Evolutionary conservation across 2,329 filamentous ascomycete genomes (phyloP).

Genomic region (Paracoccidioides brasiliensis): DNA sequence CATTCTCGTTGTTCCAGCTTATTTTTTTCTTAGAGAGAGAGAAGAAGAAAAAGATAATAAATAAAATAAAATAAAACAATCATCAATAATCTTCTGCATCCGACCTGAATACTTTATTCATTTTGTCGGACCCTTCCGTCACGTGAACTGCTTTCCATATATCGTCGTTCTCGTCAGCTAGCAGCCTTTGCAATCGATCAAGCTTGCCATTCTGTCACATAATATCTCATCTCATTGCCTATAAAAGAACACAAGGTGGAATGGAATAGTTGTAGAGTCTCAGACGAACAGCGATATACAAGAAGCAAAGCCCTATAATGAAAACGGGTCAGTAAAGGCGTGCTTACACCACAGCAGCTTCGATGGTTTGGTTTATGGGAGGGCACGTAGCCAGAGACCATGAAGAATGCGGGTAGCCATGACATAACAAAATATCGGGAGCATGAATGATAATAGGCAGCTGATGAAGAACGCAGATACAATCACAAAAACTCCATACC

Average conservation of each 20-base stretch:
- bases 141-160: too few relatives aligned
- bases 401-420: conserved; percentile 37
- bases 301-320: conserved; percentile 23
- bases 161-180: too few relatives aligned
- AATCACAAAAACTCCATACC: conserved; percentile 29
- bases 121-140: too few relatives aligned
- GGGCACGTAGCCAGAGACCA: conserved; percentile 36
- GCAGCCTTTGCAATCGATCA: too few relatives aligned
- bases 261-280: conserved; percentile 30
- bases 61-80: too few relatives aligned
- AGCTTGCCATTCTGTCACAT: too few relatives aligned
- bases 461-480: conserved; percentile 30
- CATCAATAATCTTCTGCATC: too few relatives aligned
- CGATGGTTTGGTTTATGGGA: conserved; percentile 31
- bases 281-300: conserved; percentile 30
- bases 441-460: conserved; percentile 29
- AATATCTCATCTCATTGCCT: not conserved
- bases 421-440: conserved; percentile 32
- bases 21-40: too few relatives aligned
- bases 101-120: too few relatives aligned
- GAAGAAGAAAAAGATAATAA: too few relatives aligned
- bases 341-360: conserved; percentile 26
- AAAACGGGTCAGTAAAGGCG: conserved; percentile 30
- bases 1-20: not conserved
- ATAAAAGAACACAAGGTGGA: conserved; percentile 19